These are phyloP conservation scores for Hyaloscypha variabilis DNA, from an alignment of 495 filamentous ascomycete genomes.

Conservation along the genomic window DNA sequence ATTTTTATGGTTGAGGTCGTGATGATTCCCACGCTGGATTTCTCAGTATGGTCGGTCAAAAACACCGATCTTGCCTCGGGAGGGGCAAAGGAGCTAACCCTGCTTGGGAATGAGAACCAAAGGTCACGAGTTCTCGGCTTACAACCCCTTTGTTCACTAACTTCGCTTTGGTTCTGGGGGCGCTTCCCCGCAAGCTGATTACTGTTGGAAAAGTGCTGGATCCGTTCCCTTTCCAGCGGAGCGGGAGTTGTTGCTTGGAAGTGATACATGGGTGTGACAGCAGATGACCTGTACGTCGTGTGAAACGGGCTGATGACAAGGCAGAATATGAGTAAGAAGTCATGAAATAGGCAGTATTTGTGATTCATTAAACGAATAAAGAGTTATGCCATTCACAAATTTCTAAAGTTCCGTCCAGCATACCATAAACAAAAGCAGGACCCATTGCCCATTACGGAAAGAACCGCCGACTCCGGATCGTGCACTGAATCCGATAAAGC, in stretches of 20 bases:
- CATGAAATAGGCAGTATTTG: too few relatives aligned
- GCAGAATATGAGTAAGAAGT: too few relatives aligned
- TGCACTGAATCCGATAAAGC: constrained; percentile 2
- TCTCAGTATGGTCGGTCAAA: constrained; percentile 24
- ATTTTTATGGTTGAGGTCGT: constrained; percentile 30
- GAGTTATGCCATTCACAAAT: not conserved
- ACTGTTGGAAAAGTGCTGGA: not conserved
- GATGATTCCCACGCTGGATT: constrained; percentile 28
- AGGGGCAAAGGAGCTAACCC: not conserved
- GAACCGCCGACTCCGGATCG: not conserved
- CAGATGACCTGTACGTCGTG: not conserved
- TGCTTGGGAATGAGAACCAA: not conserved
- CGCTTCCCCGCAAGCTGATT: not conserved
- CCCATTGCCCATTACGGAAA: not conserved
- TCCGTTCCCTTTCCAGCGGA: not conserved
- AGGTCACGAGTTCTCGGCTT: not conserved
- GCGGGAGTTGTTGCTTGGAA: not conserved
- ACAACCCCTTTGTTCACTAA: not conserved
- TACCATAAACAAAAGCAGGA: not conserved
- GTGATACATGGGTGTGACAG: not conserved
- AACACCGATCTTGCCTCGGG: constrained; percentile 13
- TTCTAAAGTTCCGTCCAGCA: not conserved
- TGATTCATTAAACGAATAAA: too few relatives aligned
- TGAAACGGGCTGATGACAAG: not conserved
- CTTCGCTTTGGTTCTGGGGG: not conserved